Percentiles rank a stretch among this genome's conserved stretches.
Conservation (phyloP, 768 basidiomycete species). For the Collybiopsis confluens region DNA sequence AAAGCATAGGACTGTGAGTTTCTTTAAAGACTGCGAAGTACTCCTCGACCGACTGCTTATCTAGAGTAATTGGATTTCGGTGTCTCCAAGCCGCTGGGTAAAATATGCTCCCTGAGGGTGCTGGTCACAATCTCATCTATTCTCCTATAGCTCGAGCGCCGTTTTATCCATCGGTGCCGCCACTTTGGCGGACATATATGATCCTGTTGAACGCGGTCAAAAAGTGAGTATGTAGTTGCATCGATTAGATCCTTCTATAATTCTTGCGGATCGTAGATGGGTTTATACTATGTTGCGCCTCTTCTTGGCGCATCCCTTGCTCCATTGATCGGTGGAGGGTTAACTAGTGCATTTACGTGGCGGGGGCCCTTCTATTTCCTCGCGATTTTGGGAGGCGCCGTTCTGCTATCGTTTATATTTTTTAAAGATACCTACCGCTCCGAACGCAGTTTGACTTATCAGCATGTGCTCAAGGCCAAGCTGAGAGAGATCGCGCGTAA, state of each 20-base stretch:
- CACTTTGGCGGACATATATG: slow-evolving; percentile 75
- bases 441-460: slow-evolving; percentile 80
- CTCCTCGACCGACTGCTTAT: slow-evolving; percentile 32
- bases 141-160: slow-evolving; percentile 54
- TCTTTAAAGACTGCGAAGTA: neutral
- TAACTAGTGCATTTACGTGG: slow-evolving; percentile 72
- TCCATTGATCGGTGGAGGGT: slow-evolving; percentile 64
- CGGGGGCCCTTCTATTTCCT: slow-evolving; percentile 83
- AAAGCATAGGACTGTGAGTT: slow-evolving; percentile 44
- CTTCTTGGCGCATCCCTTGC: slow-evolving; percentile 73
- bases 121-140: slow-evolving; percentile 1
- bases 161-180: slow-evolving; percentile 72
- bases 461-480: slow-evolving; percentile 52
- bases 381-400: slow-evolving; percentile 51
- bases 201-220: slow-evolving; percentile 67
- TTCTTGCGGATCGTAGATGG: slow-evolving; percentile 41
- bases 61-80: slow-evolving; percentile 60
- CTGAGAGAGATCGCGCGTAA: slow-evolving; percentile 16
- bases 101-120: slow-evolving; percentile 25
- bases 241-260: slow-evolving; percentile 1
- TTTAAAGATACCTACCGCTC: slow-evolving; percentile 81
- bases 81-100: slow-evolving; percentile 67
- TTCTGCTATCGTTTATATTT: slow-evolving; percentile 53
- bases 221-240: slow-evolving; percentile 29
- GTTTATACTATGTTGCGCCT: slow-evolving; percentile 76